Percentiles rank a stretch among this genome's conserved stretches.
These are phyloP conservation scores for Monosporascus sp. DNA, from an alignment of 2,329 filamentous ascomycete genomes.

Conservation along the genomic window DNA sequence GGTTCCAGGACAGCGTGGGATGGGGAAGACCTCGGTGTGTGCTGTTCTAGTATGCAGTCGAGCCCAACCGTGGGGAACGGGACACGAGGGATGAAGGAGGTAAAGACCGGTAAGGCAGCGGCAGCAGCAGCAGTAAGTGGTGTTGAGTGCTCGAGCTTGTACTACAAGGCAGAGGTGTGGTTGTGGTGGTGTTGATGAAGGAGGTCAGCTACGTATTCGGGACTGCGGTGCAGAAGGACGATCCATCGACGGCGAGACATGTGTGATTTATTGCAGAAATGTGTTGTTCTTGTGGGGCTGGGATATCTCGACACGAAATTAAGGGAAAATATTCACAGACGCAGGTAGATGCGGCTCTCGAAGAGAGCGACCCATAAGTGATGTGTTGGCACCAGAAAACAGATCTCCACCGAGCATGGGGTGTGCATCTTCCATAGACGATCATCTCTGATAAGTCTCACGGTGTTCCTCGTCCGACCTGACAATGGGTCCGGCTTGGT, in stretches of 20 bases:
- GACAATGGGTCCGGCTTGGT: slow-evolving; percentile 25
- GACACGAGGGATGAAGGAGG: slow-evolving; percentile 28
- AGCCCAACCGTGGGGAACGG: slow-evolving; percentile 45
- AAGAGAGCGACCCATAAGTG: slow-evolving; percentile 65
- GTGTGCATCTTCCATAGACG: slow-evolving; percentile 41
- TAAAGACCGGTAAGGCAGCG: slow-evolving; percentile 27
- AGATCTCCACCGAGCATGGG: slow-evolving; percentile 54
- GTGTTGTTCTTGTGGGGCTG: slow-evolving; percentile 45
- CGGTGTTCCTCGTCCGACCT: slow-evolving; percentile 25
- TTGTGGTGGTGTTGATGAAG: slow-evolving; percentile 35
- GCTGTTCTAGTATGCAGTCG: slow-evolving; percentile 44
- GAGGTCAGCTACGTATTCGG: slow-evolving; percentile 44
- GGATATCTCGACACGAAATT: slow-evolving; percentile 38
- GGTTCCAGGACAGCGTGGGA: slow-evolving; percentile 26
- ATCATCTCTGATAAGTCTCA: slow-evolving; percentile 44
- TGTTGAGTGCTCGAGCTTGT: slow-evolving; percentile 28
- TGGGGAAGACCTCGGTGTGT: slow-evolving; percentile 20
- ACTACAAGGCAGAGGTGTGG: slow-evolving; percentile 32
- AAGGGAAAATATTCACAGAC: slow-evolving; percentile 46
- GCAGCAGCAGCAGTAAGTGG: slow-evolving; percentile 20
- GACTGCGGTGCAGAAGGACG: slow-evolving; percentile 43
- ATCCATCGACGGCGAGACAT: slow-evolving; percentile 54
- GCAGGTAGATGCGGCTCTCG: slow-evolving; percentile 64
- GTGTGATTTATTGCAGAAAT: slow-evolving; percentile 61
- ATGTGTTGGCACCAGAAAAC: slow-evolving; percentile 72